Conservation (phyloP, 768 basidiomycete genomes). For the Kwoniella sp. region DNA sequence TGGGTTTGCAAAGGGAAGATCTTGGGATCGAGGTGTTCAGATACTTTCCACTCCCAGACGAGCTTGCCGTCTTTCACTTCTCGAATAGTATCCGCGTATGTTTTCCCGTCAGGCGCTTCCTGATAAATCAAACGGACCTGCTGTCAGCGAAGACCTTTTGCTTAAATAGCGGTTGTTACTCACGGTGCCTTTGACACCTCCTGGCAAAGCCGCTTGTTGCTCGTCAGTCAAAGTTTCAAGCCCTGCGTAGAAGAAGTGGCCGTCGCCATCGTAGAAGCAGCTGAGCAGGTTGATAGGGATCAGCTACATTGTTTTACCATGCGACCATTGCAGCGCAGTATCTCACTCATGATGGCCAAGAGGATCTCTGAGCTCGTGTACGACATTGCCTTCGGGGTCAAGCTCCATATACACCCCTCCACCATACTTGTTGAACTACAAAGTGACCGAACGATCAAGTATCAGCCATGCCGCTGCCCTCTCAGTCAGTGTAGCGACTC, state of each 20-base stretch:
- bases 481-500: slow-evolving; percentile 7
- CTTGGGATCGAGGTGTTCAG: slow-evolving; percentile 28
- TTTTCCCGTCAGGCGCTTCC: slow-evolving; percentile 32
- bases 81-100: slow-evolving; percentile 28
- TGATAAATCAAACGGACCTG: neutral
- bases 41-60: slow-evolving; percentile 29
- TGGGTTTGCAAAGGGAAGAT: slow-evolving; percentile 26
- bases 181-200: slow-evolving; percentile 28
- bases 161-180: no score
- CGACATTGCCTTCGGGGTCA: slow-evolving; percentile 18
- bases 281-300: slow-evolving; percentile 1
- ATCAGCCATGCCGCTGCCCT: no score
- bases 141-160: no score
- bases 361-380: slow-evolving; percentile 28
- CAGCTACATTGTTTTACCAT: neutral
- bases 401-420: slow-evolving; percentile 30
- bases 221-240: slow-evolving; percentile 22
- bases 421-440: slow-evolving; percentile 32
- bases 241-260: slow-evolving; percentile 27
- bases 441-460: no score
- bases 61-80: slow-evolving; percentile 30
- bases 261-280: slow-evolving; percentile 25
- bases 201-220: slow-evolving; percentile 21
- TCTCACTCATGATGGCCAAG: slow-evolving; percentile 31
- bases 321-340: neutral